Evolutionary conservation across 352 stramenopile genomes (phyloP), one percentile per base, ranked within the genome.

Genomic region (Phytophthora crassamura): DNA sequence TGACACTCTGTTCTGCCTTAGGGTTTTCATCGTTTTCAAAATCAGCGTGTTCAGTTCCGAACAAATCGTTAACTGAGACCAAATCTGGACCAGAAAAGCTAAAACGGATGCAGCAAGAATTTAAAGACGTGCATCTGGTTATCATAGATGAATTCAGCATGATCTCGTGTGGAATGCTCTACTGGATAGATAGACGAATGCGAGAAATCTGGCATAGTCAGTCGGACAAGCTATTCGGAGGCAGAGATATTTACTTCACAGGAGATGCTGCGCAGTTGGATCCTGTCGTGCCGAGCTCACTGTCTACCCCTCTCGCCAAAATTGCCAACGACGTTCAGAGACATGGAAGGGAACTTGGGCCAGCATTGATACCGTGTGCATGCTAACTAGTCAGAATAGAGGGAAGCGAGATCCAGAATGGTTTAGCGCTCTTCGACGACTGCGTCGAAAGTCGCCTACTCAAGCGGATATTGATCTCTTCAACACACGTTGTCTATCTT

Each of bases 11-110:
- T 18, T 45, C 39, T 20, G 39, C 39, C 10, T 7, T 45, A 28
- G n/a, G 14, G 39, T 45, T 45, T 45, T 45, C n/a, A 45, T 45
- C 39, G 39, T 45, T 45, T 45, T n/a, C 15, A 16, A 45, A 45
- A 45, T 45, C 39, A 9, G 9, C 9, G 6, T 45, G 28, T 45
- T 45, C 39, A 10, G 15, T 45, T 45, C 39, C 22, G 22, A 28
- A 45, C 15, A 45, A 45, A 20, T 45, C 25, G 25, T 28, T 28
- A 28, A 28, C 25, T 28, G 25, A 28, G 25, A 28, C 25, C 2
- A 28, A 28, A 4, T 2, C 25, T 28, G 25, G 25, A 28, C 25
- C 25, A 28, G 25, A 2, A 28, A 28, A 28, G 25, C 25, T 28
- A 28, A 28, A 28, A 6, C 25, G 25, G 25, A 28, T 28, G 25